Conservation (phyloP, 257 asterid genomes). For the Petunia secreta region DNA sequence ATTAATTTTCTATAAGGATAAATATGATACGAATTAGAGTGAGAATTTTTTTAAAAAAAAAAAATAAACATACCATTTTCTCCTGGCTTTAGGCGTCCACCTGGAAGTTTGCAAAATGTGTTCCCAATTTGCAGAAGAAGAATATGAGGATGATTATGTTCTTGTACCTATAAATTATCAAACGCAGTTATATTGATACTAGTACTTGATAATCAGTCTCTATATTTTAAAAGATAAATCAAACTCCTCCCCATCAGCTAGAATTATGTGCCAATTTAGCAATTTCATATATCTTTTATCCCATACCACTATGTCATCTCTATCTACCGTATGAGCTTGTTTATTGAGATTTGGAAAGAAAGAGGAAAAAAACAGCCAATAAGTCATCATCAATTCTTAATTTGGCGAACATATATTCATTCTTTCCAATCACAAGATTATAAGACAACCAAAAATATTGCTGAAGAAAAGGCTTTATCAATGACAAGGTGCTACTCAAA, state of each 20-base stretch:
- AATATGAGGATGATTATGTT: conserved; percentile 97
- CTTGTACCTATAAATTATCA: conserved; percentile 73
- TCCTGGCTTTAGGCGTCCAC: conserved; percentile 98
- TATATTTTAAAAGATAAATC: neutral
- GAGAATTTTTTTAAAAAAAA: neutral
- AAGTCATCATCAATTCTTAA: neutral
- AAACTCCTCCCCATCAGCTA: neutral
- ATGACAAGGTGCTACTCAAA: conserved; percentile 4
- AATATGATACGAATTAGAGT: neutral
- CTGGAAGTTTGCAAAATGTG: conserved; percentile 98
- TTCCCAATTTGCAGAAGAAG: conserved; percentile 98
- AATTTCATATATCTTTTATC: neutral
- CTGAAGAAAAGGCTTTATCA: conserved; percentile 3
- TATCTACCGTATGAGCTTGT: neutral
- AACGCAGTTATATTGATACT: conserved; percentile 1
- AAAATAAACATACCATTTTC: conserved; percentile 68
- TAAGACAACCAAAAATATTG: neutral
- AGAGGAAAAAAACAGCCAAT: neutral
- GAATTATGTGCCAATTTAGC: neutral
- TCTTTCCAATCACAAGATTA: neutral
- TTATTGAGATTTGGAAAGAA: neutral
- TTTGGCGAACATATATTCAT: neutral
- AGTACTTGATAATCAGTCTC: neutral
- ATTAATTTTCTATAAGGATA: neutral
- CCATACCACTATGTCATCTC: neutral